Base-by-base conservation (phyloP, 176 grass and related monocot genomes). In the Zoysia pacifica region DNA sequence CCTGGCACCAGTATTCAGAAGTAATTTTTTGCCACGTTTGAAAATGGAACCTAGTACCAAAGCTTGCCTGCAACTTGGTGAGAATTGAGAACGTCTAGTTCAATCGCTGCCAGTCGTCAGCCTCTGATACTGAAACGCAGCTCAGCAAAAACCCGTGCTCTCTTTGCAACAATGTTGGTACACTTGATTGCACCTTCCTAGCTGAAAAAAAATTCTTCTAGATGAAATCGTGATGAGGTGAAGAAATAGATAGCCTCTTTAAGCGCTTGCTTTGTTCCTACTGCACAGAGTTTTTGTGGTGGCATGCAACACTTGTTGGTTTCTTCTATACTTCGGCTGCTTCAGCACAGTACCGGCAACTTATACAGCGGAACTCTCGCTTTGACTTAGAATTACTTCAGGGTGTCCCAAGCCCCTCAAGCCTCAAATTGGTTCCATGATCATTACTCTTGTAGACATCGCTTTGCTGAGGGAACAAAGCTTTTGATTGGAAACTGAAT, bases 361-460 rank as follows among this genome's bases (percentile, higher is more conserved):
- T 73, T 71, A 43, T 55, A 74, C 42, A 61, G 51, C 35, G 58
- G 35, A 42, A 40, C 16, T 67, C 48, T 52, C 46, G 45, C 55
- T 61, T 76, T 80, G 68, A 44, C 41, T 52, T 69, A 28, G 13
- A 54, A 52, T 70, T 76, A 64, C 77, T 81, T 76, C 46, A 63
- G 16, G 5, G 48, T n/a, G 43, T 40, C 62, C 48, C 62, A 48
- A 59, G n/a, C 11, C 48, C 20, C 14, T 65, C 39, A 56, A 54
- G 37, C 63, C 36, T 70, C 78, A 70, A 62, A 70, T 45, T 75
- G 9, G n/a, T 5, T n/a, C 2, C 16, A 75, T 62, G 52, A 65
- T 6, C 53, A 81, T 70, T 75, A 71, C n/a, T 7, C 36, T 12
- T n/a, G 55, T 39, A 63, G 53, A 37, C 67, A 46, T 38, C 38